phyloP scores from a whole-genome alignment of 2,329 filamentous ascomycete species.

The Gliomastix tumulicola region DNA sequence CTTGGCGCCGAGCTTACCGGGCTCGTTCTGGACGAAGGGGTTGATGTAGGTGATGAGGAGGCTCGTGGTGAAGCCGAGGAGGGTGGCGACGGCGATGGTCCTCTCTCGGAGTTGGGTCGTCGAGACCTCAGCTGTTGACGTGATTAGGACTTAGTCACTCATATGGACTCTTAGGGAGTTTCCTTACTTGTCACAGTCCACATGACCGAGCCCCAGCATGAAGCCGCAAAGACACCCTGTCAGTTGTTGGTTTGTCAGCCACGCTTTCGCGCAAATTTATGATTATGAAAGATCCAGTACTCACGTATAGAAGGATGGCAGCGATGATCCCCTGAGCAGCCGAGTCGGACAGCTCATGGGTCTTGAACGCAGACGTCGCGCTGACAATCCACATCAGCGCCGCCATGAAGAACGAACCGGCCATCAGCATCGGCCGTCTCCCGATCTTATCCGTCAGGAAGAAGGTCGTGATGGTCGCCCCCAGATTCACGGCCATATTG shows the following conservation, averaged over 20 bases:
- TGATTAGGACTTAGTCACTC: background rate
- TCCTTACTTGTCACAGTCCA: background rate
- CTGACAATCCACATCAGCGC: constrained; percentile 4
- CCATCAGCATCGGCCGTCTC: constrained; percentile 7
- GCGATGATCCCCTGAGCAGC: background rate
- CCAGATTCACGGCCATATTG: constrained; percentile 3
- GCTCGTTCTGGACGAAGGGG: constrained; percentile 9
- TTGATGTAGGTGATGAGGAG: constrained; percentile 9
- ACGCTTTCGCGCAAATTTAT: no score
- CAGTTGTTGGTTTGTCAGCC: no score
- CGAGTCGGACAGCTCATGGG: background rate
- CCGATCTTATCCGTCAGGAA: constrained; percentile 8
- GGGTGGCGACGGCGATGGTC: constrained; percentile 6
- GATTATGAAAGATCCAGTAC: background rate
- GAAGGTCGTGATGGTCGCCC: constrained; percentile 4
- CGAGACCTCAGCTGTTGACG: constrained; percentile 4
- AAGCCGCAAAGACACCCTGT: background rate
- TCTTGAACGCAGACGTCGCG: background rate
- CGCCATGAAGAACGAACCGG: constrained; percentile 6
- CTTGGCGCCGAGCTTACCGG: constrained; percentile 20
- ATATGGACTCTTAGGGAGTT: background rate
- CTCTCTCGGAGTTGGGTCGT: constrained; percentile 8
- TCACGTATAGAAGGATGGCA: background rate
- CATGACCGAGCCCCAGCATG: background rate
- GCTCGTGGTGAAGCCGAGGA: constrained; percentile 5